These are phyloP conservation scores for Pichia sp. DNA, from an alignment of 1,139 yeast species.

Conservation along the genomic window DNA sequence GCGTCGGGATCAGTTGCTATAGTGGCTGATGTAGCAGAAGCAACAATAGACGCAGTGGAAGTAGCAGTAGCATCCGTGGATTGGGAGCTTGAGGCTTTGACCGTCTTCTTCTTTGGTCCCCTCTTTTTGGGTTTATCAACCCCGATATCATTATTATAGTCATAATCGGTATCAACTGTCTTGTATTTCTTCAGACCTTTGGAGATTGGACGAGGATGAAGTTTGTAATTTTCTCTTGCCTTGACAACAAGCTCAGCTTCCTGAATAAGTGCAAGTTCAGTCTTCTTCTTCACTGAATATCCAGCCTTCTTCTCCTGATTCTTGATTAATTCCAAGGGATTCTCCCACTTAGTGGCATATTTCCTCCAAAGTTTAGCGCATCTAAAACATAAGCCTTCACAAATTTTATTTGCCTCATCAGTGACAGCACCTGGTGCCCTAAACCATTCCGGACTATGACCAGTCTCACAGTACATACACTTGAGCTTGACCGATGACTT, in stretches of 20 bases:
- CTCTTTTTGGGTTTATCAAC: slow-evolving; percentile 2
- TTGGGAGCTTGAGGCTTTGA: too few species aligned
- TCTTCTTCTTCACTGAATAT: slow-evolving; percentile 48
- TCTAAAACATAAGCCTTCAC: slow-evolving; percentile 63
- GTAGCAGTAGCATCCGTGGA: neutral
- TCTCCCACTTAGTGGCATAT: slow-evolving; percentile 87
- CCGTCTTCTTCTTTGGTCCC: neutral
- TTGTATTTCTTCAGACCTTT: slow-evolving; percentile 8
- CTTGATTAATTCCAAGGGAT: slow-evolving; percentile 60
- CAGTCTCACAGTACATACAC: slow-evolving; percentile 63
- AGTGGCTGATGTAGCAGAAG: neutral
- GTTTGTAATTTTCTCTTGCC: slow-evolving; percentile 34
- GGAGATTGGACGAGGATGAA: slow-evolving; percentile 14
- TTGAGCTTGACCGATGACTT: slow-evolving; percentile 32
- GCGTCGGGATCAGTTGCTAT: neutral
- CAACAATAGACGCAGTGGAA: neutral
- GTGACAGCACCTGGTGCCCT: slow-evolving; percentile 54
- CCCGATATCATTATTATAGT: slow-evolving; percentile 5
- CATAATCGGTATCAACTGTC: slow-evolving; percentile 12
- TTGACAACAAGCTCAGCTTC: slow-evolving; percentile 57
- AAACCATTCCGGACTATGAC: slow-evolving; percentile 56
- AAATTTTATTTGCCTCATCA: slow-evolving; percentile 13
- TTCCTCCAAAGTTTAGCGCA: slow-evolving; percentile 92
- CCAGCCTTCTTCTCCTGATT: slow-evolving; percentile 39
- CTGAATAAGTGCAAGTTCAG: slow-evolving; percentile 65